Conservation (phyloP, 192 early-diverging fungal genomes). For the Coemansia sp. region DNA sequence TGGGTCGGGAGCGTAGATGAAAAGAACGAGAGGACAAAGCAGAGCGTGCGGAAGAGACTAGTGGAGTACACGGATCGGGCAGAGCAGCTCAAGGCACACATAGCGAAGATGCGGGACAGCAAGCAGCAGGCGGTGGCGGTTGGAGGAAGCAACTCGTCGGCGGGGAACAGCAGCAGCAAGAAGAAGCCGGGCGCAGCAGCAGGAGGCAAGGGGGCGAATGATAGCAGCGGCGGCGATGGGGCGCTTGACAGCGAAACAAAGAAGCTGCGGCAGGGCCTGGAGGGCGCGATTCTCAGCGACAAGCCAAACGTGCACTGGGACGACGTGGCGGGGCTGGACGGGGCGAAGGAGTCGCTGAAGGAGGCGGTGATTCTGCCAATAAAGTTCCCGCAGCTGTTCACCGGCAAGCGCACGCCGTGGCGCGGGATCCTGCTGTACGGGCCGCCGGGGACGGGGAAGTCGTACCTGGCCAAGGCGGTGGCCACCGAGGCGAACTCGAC, state of each 20-base stretch:
- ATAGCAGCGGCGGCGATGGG: constrained; percentile 46
- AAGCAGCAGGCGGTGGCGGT: constrained; percentile 60
- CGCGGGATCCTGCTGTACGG: constrained; percentile 95
- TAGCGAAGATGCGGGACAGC: constrained; percentile 70
- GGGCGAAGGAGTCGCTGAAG: constrained; percentile 93
- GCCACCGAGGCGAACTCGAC: constrained; percentile 96
- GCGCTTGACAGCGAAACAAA: constrained; percentile 77
- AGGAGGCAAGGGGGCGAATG: constrained; percentile 14
- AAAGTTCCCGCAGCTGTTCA: constrained; percentile 96
- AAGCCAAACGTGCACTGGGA: constrained; percentile 98
- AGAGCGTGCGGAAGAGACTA: constrained; percentile 84
- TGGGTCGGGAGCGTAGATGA: constrained; percentile 58
- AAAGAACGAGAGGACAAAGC: constrained; percentile 87
- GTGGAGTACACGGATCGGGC: constrained; percentile 91
- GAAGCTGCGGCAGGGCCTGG: constrained; percentile 68
- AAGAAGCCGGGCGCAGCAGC: constrained; percentile 41
- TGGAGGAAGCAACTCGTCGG: constrained; percentile 25
- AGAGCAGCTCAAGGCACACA: constrained; percentile 88
- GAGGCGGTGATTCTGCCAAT: constrained; percentile 99
- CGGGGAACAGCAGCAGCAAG: constrained; percentile 15
- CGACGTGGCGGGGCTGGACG: constrained; percentile 95
- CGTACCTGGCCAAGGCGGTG: constrained; percentile 94
- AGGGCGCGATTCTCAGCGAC: constrained; percentile 87
- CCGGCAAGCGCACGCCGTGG: constrained; percentile 95
- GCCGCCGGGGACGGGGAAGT: constrained; percentile 97